Base-by-base conservation (phyloP, 139 green algal genomes). In the Picochlorum sp. region DNA sequence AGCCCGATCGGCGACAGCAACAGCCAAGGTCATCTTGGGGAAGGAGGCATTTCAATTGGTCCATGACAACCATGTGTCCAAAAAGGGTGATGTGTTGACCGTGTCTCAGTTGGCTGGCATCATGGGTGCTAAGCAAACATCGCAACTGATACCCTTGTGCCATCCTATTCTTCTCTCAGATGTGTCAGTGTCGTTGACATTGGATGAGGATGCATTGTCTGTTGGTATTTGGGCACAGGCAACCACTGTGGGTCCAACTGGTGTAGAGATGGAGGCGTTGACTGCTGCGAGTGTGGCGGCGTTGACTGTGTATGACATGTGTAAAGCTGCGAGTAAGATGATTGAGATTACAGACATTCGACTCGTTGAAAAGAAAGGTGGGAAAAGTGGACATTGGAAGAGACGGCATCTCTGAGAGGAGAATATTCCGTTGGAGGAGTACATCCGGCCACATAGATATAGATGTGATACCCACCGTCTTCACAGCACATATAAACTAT, bases 261-360 rank as follows among this genome's bases (percentile, higher is more conserved):
- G 93, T 7, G 92, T 98, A 21, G 93, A 99, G 77, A 99, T 99
- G 93, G 93, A 99, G 71, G 93, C 93, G 15, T 66, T 99, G 20
- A 94, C 85, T 9, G 94, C 86, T 3, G 88, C 77, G 0, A 59
- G 75, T 4, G 82, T 94, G 18, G 84, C 89, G n/a, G 84, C 79
- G 16, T 63, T 98, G 23, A 96, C 86, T 5, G 86, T 98, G 58
- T 97, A 98, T 63, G 92, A 98, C 81, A 98, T 98, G 92, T 91
- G 80, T 70, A 98, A 98, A 72, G 91, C 81, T 5, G 80, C 89
- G 18, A 79, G 61, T 37, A 93, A 90, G 66, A 79, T 74, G 28
- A 88, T 91, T 11, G 57, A 71, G 3, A 88, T 97, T 31, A 82
- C 54, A 6, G 77, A 87, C 18, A n/a, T 97, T 6, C 69, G 57